Evolutionary conservation across 2,329 filamentous ascomycete genomes (phyloP), one percentile per base, ranked within the genome.

Genomic region (Lachnellula suecica): DNA sequence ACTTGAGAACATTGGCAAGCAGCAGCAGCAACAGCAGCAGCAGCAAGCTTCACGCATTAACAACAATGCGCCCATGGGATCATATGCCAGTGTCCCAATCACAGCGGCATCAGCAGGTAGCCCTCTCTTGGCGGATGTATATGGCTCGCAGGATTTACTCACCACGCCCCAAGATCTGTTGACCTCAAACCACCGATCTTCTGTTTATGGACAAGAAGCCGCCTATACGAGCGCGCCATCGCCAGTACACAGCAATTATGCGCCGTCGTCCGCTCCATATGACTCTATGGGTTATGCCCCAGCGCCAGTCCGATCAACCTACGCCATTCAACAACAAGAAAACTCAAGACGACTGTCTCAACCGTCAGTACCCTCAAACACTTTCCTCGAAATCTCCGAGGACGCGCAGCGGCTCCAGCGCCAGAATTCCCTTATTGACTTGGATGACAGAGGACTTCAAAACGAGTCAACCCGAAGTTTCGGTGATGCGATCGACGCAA

Each of bases 401-500:
- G 63, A 64, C 25, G 53, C 49, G 19, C 57, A 61, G 42, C 61
- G 59, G 34, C 54, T 58, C 68, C 71, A 79, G 65, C 81, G 75
- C 69, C 82, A 79, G 72, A 81, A 75, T 70, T 81, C 82, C 66
- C 73, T 84, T 71, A 78, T 85, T 85, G 83, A 87, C 82, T 77
- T 79, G 70, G 63, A 68, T 59, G 79, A 80, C 72, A 81, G 83
- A 70, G 72, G 82, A 47, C 76, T 72, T 70, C 81, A 73, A 75
- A 82, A 73, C 68, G 85, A 77, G 70, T 66, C 71, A 45, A 77
- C 79, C 50, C 79, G 87, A 62, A 87, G 85, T 63, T 95, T 92
- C 70, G 89, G 87, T 60, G 93, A 97, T 68, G 90, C 91, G 24
- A 84, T 97, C 51, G 93, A 97, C 70, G 92, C 92, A 22, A 92